Evolutionary conservation across 257 asterid species (phyloP), one percentile per base, ranked within the genome.

Genomic region (Hygrophila difformis): DNA sequence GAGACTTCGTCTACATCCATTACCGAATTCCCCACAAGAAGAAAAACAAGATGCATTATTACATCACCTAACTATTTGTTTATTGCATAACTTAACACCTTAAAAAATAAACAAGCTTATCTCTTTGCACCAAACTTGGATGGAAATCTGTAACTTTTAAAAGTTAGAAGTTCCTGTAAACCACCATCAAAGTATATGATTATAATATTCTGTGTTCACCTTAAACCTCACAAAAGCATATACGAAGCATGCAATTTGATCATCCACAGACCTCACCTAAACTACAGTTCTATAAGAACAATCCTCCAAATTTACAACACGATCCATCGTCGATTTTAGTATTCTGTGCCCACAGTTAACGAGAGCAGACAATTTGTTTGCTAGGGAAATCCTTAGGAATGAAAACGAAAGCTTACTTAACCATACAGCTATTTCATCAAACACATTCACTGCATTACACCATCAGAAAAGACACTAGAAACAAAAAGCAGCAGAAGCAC

Each of bases 91-190:
- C 7, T 24, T 24, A 24, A 7, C n/a, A n/a, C n/a, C n/a, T 44
- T 47, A 34, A 51, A 68, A 55, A 51, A 8, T 53, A 56, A 37
- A 52, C 69, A 68, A 57, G 84, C 81, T 72, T 70, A 66, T 71
- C 81, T 75, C 71, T 63, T 46, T 22, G 71, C 65, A 65, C 63
- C 69, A 70, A 67, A 64, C 72, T 58, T 70, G 73, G 69, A 73
- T 62, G 67, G 64, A 59, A 56, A 74, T 71, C 77, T 63, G 55
- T 52, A 71, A 64, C 66, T 75, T 64, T 68, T 68, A 68, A 69
- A 59, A 50, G 61, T 66, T 56, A 56, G 71, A 54, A 53, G 62
- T 61, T 69, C 84, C 75, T 64, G 70, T 58, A 65, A 55, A 55
- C 49, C 63, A 71, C 35, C 56, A 71, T 43, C 55, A 66, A 66